A percentile compares a stretch with the other conserved stretches of the same genome.
These are phyloP conservation scores for Casuarina cunninghamiana DNA, from an alignment of 306 rosid genomes.

Conservation along the genomic window DNA sequence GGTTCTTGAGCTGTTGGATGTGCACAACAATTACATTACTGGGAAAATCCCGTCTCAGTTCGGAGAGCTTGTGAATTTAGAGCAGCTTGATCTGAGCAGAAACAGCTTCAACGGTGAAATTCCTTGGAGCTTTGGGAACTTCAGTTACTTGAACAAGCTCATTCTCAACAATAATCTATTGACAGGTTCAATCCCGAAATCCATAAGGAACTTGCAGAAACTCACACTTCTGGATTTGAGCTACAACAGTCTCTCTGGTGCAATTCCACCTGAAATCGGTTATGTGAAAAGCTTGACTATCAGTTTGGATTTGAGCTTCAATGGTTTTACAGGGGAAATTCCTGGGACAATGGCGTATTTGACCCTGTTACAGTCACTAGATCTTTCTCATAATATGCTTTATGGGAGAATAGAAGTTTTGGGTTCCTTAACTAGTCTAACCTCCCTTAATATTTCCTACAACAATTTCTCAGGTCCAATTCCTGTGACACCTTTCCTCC, in stretches of 20 bases:
- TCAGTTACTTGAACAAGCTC: constrained; percentile 88
- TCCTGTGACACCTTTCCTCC: constrained; percentile 81
- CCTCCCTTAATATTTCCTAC: constrained; percentile 76
- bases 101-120: constrained; percentile 81
- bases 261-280: constrained; percentile 74
- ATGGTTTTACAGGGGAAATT: constrained; percentile 69
- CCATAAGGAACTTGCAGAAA: constrained; percentile 68
- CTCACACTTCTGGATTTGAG: constrained; percentile 87
- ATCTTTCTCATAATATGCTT: constrained; percentile 79
- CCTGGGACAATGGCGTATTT: constrained; percentile 67
- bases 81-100: constrained; percentile 90
- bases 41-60: constrained; percentile 74
- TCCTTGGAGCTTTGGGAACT: constrained; percentile 85
- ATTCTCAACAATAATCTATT: constrained; percentile 77
- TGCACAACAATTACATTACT: constrained; percentile 71
- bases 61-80: constrained; percentile 82
- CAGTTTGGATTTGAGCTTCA: constrained; percentile 83
- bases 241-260: constrained; percentile 76
- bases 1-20: constrained; percentile 87
- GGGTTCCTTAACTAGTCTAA: constrained; percentile 75
- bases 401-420: constrained; percentile 69
- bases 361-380: constrained; percentile 82
- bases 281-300: constrained; percentile 82
- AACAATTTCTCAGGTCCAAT: constrained; percentile 94
- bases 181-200: constrained; percentile 74